These are phyloP conservation scores for Talaromyces sp. DNA, from an alignment of 2,329 filamentous ascomycete genomes.

Conservation along the genomic window DNA sequence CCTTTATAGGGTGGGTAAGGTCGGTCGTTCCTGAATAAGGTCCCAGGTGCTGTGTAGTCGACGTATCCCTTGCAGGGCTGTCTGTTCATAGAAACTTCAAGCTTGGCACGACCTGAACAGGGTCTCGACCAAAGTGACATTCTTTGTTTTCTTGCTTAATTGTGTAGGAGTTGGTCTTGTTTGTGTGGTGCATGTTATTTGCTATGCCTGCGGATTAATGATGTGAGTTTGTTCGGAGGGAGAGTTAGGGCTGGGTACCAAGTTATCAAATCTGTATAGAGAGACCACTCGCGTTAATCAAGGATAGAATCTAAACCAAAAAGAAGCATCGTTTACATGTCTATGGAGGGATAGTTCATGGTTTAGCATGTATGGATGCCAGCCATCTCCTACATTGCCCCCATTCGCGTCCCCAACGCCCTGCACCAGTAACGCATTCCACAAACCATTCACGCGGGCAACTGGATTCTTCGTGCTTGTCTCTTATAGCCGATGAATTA, in stretches of 20 bases:
- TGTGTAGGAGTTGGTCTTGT: background rate
- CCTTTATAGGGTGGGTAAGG: background rate
- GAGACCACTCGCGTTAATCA: background rate
- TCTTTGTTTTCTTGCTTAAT: background rate
- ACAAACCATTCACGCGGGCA: constrained; percentile 4
- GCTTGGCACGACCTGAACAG: background rate
- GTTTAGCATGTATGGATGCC: background rate
- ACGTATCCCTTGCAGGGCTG: constrained; percentile 5
- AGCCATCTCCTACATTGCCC: background rate
- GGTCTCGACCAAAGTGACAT: background rate
- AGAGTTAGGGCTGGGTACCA: background rate
- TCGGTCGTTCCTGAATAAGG: background rate
- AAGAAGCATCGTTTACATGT: background rate
- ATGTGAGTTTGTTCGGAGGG: too few species aligned
- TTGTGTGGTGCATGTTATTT: too few species aligned
- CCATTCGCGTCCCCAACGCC: background rate
- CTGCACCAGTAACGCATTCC: constrained; percentile 5
- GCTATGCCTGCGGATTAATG: too few species aligned
- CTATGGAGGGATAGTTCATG: background rate
- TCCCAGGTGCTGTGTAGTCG: background rate
- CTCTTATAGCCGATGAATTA: too few species aligned
- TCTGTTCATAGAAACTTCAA: background rate
- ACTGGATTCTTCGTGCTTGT: constrained; percentile 10
- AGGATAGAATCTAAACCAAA: background rate
- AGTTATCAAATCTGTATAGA: too few species aligned